Base-by-base conservation (phyloP, 768 basidiomycete genomes). In the Amanita pallidorosea region DNA sequence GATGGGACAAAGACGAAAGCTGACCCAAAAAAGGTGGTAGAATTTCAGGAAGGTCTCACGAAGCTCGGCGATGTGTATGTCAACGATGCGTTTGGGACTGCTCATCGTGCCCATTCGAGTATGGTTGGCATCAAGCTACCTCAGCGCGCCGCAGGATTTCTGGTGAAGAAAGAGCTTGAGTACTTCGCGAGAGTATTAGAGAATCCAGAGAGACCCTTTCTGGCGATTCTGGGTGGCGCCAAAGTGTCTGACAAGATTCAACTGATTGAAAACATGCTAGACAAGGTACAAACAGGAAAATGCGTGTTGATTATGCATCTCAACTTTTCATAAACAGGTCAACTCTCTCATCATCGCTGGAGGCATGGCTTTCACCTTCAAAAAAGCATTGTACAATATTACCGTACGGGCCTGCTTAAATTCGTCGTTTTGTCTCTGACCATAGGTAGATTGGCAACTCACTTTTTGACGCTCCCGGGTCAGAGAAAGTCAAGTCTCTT, bases 181-280 rank as follows among this genome's bases (percentile, higher is more conserved):
- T 99, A 84, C 75, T 98, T 99, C 67, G 91, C 95, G 43, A 99
- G 97, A 70, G 95, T 91, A 49, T 79, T 99, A 27, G 95, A 99
- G 65, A 82, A 75, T 57, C 95, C 95, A 17, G 92, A 95, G 60
- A 73, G 88, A 37, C 95, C 95, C 12, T 99, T 99, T 85, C 78
- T 99, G 48, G 95, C 94, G 45, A 99, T 98, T 63, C 83, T 98
- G 51, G 95, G 95, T 59, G 95, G 95, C 62, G 95, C 95, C 50
- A 99, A 99, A 72, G 92, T 99, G 42, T 95, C 92, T 15, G 95
- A 99, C 72, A 99, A 99, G 74, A 96, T 99, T 58, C 89, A 93
- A 65, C 74, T 99, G 52, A 99, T 99, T 65, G 94, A 99, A 60
- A 96, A 96, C 75, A 87, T 99, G 88, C 75, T 99, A 57, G 95